A percentile compares a stretch with the other conserved stretches of the same genome.
Conservation (phyloP, 1,139 yeast genomes). For the Hansenula anomala region DNA sequence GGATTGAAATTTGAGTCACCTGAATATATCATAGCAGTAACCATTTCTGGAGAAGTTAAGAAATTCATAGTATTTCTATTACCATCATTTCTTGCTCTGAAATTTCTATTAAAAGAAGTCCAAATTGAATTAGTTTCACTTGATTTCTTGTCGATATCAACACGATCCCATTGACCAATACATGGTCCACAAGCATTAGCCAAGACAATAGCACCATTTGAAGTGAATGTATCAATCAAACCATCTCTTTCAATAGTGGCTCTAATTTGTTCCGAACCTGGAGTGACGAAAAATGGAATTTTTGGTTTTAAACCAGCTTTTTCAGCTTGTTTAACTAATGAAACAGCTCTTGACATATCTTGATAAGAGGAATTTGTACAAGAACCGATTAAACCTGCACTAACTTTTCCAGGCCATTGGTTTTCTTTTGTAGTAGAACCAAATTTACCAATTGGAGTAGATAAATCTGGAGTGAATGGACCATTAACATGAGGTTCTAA, state of each 20-base stretch:
- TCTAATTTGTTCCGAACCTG: constrained; percentile 98
- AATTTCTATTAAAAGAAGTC: constrained; percentile 94
- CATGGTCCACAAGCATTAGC: constrained; percentile 99
- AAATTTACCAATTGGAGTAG: constrained; percentile 76
- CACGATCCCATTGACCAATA: constrained; percentile 98
- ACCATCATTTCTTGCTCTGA: constrained; percentile 96
- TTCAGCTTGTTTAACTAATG: constrained; percentile 81
- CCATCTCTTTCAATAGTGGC: constrained; percentile 98
- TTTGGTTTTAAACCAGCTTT: constrained; percentile 85
- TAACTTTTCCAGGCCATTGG: constrained; percentile 75
- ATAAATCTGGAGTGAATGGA: constrained; percentile 91
- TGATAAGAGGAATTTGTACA: constrained; percentile 97
- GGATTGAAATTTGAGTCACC: constrained; percentile 92
- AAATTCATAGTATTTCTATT: constrained; percentile 96
- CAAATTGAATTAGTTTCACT: constrained; percentile 76
- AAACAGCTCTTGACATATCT: constrained; percentile 94
- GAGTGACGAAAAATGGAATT: constrained; percentile 89
- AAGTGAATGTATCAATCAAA: constrained; percentile 68
- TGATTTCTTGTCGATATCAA: constrained; percentile 56
- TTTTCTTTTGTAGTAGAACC: constrained; percentile 59
- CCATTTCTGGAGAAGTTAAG: constrained; percentile 94
- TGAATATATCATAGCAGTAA: constrained; percentile 92
- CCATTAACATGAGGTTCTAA: constrained; percentile 92
- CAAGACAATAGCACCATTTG: constrained; percentile 83
- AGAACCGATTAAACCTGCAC: constrained; percentile 94